phyloP scores from a whole-genome alignment of 116 monocot species.

The Papilionanthe hybrid region DNA sequence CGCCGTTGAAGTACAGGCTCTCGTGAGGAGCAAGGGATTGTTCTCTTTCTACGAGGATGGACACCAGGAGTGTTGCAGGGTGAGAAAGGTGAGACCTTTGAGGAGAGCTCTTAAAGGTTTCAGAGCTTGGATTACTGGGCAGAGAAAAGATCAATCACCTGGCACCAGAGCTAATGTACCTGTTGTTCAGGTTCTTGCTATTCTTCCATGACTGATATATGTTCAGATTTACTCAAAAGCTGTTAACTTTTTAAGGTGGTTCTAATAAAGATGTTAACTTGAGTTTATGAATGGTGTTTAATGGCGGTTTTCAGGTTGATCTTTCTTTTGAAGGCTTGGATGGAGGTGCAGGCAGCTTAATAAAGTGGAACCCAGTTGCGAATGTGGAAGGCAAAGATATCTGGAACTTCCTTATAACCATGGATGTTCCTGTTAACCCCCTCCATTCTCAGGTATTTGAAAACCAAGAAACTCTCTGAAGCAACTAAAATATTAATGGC shows the following conservation, averaged over 20 bases:
- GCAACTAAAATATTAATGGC: neutral
- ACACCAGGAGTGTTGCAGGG: conserved; percentile 93
- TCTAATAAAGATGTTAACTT: too few species aligned
- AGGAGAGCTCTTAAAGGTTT: conserved; percentile 80
- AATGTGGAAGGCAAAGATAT: conserved; percentile 72
- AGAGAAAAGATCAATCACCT: conserved; percentile 91
- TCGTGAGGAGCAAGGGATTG: conserved; percentile 84
- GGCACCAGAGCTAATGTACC: conserved; percentile 82
- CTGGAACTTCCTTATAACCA: conserved; percentile 86
- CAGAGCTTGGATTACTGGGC: conserved; percentile 92
- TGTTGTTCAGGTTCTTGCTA: conserved; percentile 45
- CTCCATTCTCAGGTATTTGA: conserved; percentile 62
- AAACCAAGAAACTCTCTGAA: neutral
- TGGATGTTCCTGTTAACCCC: conserved; percentile 86
- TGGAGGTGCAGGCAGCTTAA: conserved; percentile 79
- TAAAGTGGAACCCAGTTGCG: conserved; percentile 95
- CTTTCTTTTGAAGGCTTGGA: conserved; percentile 80
- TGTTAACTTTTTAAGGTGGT: too few species aligned
- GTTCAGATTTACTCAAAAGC: too few species aligned
- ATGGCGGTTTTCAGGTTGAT: conserved; percentile 48
- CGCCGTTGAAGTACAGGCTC: conserved; percentile 73
- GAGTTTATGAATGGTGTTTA: neutral
- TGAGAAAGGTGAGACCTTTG: conserved; percentile 79
- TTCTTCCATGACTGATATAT: neutral
- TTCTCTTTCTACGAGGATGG: conserved; percentile 99